phyloP scores from a whole-genome alignment of 176 grass and related monocot species.

The Musa itinerans region DNA sequence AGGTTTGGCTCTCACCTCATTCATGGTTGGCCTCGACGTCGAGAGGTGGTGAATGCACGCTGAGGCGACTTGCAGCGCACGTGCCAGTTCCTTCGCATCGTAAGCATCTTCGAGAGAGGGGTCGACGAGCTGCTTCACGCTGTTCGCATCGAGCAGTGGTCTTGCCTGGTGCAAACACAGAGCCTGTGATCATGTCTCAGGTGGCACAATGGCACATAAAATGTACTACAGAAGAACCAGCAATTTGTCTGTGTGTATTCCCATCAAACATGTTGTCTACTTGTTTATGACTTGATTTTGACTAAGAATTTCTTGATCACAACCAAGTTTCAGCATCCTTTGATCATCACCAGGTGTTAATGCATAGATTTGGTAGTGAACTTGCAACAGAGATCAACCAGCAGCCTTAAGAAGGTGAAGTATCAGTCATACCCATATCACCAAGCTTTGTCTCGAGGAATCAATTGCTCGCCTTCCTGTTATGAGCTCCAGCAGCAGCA shows the following conservation, averaged over 20 bases:
- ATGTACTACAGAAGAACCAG: too few relatives aligned
- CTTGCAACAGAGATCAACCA: not conserved
- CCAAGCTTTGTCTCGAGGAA: conserved; percentile 73
- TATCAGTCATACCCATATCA: conserved; percentile 64
- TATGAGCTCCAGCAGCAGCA: conserved; percentile 85
- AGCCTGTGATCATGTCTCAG: too few relatives aligned
- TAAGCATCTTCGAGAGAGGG: conserved; percentile 52
- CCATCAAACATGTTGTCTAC: too few relatives aligned
- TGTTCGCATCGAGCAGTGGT: conserved; percentile 77
- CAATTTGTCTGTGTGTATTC: too few relatives aligned
- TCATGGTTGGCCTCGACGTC: conserved; percentile 66
- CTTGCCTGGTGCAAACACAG: conserved; percentile 50
- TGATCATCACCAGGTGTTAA: not conserved
- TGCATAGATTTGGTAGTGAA: too few relatives aligned
- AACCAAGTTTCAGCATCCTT: not conserved
- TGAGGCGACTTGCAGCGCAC: conserved; percentile 58
- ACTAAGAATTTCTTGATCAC: not conserved
- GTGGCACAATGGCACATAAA: too few relatives aligned
- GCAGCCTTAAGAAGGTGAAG: not conserved
- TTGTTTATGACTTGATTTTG: not conserved
- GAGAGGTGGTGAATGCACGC: conserved; percentile 93
- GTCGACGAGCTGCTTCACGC: conserved; percentile 63
- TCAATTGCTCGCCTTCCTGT: conserved; percentile 86
- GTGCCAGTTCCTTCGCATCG: conserved; percentile 52
- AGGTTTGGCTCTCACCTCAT: conserved; percentile 36